A percentile compares a stretch with the other conserved stretches of the same genome.
phyloP scores from a whole-genome alignment of 768 basidiomycete species.

The Trichaptum fuscoviolaceum region DNA sequence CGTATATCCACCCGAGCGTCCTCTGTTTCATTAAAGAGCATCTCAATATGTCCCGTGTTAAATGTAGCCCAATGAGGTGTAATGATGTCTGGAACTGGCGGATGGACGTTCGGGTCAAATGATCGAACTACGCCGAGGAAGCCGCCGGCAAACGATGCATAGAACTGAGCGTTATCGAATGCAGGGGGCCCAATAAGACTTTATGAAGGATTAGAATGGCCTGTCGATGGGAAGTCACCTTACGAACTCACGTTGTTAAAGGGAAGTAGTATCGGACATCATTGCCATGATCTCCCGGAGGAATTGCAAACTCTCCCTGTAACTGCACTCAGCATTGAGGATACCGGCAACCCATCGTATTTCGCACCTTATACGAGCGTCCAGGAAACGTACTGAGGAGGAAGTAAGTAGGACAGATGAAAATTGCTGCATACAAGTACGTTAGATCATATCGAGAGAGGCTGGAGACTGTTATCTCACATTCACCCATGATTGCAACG shows the following conservation, averaged over 20 bases:
- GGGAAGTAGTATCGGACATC: conserved; percentile 6
- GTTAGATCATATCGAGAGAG: neutral
- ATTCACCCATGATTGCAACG: conserved; percentile 2
- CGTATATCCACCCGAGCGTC: neutral
- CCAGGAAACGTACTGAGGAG: conserved; percentile 25
- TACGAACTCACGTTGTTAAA: neutral
- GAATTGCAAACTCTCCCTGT: conserved; percentile 27
- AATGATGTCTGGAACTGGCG: conserved; percentile 2
- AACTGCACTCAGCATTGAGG: neutral
- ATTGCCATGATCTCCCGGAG: conserved; percentile 22
- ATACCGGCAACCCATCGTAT: neutral
- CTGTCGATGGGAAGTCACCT: neutral
- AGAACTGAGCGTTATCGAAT: conserved; percentile 32
- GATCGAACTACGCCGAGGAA: conserved; percentile 33
- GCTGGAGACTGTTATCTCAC: neutral
- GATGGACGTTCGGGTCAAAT: conserved; percentile 6
- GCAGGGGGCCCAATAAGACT: neutral
- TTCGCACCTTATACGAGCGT: conserved; percentile 27
- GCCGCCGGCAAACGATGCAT: conserved; percentile 30
- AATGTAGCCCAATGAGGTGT: conserved; percentile 2
- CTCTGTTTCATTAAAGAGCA: conserved; percentile 9
- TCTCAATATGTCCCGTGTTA: conserved; percentile 6
- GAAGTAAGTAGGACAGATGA: conserved; percentile 31
- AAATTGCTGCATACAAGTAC: conserved; percentile 22
- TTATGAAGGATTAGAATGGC: neutral